These are phyloP conservation scores for Aspergillus nomiae DNA, from an alignment of 2,329 filamentous ascomycete genomes.

Conservation along the genomic window DNA sequence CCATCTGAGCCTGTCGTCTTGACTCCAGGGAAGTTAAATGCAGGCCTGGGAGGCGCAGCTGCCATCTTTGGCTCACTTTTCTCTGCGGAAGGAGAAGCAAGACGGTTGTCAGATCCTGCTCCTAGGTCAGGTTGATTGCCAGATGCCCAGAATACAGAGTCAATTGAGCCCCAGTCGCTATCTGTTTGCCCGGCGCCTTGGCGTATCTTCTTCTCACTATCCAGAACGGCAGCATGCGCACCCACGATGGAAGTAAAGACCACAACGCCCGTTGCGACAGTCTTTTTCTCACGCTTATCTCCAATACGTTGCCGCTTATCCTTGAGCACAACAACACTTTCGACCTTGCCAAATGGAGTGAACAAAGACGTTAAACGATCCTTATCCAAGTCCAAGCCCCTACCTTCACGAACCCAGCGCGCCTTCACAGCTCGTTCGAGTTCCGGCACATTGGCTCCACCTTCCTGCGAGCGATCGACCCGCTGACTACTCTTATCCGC, in stretches of 20 bases:
- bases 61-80: slow-evolving; percentile 16
- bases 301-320: slow-evolving; percentile 57
- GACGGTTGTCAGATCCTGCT: slow-evolving; percentile 9
- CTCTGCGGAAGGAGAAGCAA: slow-evolving; percentile 15
- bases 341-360: slow-evolving; percentile 57
- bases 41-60: slow-evolving; percentile 21
- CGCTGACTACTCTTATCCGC: slow-evolving; percentile 33
- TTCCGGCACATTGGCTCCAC: slow-evolving; percentile 50
- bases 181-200: slow-evolving; percentile 30
- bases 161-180: slow-evolving; percentile 51
- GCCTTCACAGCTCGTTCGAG: slow-evolving; percentile 61
- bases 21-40: slow-evolving; percentile 39
- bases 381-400: slow-evolving; percentile 49
- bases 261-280: slow-evolving; percentile 56
- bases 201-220: slow-evolving; percentile 44
- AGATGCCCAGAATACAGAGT: slow-evolving; percentile 58
- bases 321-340: slow-evolving; percentile 57
- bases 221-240: slow-evolving; percentile 58
- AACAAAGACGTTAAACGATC: slow-evolving; percentile 52
- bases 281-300: slow-evolving; percentile 54
- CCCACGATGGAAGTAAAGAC: slow-evolving; percentile 61
- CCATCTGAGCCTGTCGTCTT: slow-evolving; percentile 26
- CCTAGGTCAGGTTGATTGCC: slow-evolving; percentile 55
- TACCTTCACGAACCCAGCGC: slow-evolving; percentile 55
- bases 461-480: slow-evolving; percentile 38